Evolutionary conservation across 495 filamentous ascomycete genomes (phyloP), one percentile per base, ranked within the genome.

Genomic region (Tuber aestivum): DNA sequence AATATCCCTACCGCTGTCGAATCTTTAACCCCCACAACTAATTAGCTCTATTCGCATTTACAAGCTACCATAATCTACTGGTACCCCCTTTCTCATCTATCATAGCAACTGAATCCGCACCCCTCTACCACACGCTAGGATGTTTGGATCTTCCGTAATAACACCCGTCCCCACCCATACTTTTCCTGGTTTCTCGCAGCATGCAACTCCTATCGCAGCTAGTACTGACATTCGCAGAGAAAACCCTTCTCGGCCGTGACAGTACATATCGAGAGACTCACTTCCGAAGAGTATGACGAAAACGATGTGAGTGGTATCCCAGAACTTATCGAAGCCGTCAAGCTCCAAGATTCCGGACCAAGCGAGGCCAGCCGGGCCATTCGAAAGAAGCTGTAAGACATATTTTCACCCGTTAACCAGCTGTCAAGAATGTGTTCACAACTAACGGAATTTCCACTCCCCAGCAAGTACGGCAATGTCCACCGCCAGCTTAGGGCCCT

Each of bases 221-320:
- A 65, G 32, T 12, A 35, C 27, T 65, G 14, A 35, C 16, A 65
- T 65, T 7, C 1, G 27, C 75, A 94, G 91, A 93, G 93, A 87
- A 97, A 98, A 85, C 94, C 96, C 0, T 98, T 94, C 84, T 91
- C 96, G 74, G 93, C 96, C 16, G 90, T 98, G 77, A 96, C 95
- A 35, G 96, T 97, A n/a, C 92, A 93, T 73, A 90, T 99, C 77
- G 95, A 98, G 83, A 89, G 91, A 69, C 89, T 98, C 73, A 97
- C 94, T 18, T 91, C 92, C 83, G 94, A 97, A 84, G 87, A 91
- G 79, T 94, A 93, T 85, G 92, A 95, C 72, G 91, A 95, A 77
- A 91, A 98, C 84, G 96, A 98, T 80, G 87, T 94, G 44, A 90
- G 93, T 78, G 96, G 96, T 21, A 93, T 99, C 72, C 91, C 94